Percentiles rank a stretch among this genome's conserved stretches.
phyloP scores from a whole-genome alignment of 1,284 basidiomycete species.

The Rhodotorula sp. region DNA sequence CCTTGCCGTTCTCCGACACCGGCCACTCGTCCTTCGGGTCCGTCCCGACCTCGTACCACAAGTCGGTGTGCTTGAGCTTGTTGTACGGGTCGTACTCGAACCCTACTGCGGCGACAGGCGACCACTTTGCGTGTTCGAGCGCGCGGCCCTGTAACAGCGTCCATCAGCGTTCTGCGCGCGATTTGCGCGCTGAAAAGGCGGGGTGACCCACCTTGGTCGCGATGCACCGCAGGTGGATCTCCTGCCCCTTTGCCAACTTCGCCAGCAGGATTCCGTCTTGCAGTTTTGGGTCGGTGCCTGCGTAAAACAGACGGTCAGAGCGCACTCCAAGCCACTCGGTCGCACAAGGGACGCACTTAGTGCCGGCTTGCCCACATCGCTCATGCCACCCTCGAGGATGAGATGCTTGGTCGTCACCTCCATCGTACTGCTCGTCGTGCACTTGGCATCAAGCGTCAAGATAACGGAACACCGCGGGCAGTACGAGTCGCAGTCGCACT shows the following conservation, averaged over 20 bases:
- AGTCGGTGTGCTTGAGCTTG: conserved; percentile 89
- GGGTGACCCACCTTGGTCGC: conserved; percentile 78
- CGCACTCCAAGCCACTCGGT: not conserved
- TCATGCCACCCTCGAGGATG: conserved; percentile 57
- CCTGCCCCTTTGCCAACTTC: conserved; percentile 92
- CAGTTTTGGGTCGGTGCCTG: conserved; percentile 36
- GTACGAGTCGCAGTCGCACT: conserved; percentile 76
- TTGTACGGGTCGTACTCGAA: conserved; percentile 99
- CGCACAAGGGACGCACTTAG: conserved; percentile 14
- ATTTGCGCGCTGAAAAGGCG: not conserved
- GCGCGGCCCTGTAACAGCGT: conserved; percentile 74
- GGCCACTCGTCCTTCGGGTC: conserved; percentile 47
- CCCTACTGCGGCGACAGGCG: conserved; percentile 87
- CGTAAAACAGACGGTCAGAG: too few species aligned
- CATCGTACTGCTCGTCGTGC: conserved; percentile 64
- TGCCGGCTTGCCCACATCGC: conserved; percentile 48
- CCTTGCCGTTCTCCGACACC: conserved; percentile 43
- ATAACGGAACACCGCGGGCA: conserved; percentile 80
- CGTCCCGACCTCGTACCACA: conserved; percentile 82
- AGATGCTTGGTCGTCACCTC: conserved; percentile 78
- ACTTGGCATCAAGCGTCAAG: conserved; percentile 69
- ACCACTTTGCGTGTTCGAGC: conserved; percentile 99
- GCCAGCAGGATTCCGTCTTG: conserved; percentile 69
- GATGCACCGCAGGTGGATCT: conserved; percentile 80
- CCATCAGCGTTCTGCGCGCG: too few species aligned